These are phyloP conservation scores for Saprolegnia diclina DNA, from an alignment of 352 stramenopile species.

Conservation along the genomic window DNA sequence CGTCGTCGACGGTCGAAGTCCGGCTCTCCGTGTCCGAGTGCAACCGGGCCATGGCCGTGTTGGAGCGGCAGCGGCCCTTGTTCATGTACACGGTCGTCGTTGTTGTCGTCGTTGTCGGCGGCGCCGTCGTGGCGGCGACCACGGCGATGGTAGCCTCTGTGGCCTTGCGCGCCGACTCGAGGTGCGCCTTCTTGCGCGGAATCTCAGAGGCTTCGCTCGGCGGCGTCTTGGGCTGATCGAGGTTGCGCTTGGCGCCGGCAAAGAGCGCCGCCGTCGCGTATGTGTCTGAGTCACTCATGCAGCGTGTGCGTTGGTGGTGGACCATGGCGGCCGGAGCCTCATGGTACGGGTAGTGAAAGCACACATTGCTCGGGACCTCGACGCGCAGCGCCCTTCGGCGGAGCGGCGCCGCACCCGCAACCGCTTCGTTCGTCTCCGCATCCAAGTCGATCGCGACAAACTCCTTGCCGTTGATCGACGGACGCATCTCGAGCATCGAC, in stretches of 20 bases:
- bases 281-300: conserved; percentile 78
- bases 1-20: not conserved
- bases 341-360: conserved; percentile 17
- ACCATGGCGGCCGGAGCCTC: conserved; percentile 2
- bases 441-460: conserved; percentile 24
- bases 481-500: not conserved
- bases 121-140: not conserved
- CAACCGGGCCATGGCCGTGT: conserved; percentile 1
- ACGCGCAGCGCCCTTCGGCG: not conserved
- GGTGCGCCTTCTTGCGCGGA: conserved; percentile 6
- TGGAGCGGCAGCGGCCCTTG: conserved; percentile 6
- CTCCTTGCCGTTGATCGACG: conserved; percentile 16
- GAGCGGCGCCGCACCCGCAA: not conserved
- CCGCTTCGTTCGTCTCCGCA: conserved; percentile 5
- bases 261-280: conserved; percentile 38
- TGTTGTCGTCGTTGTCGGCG: not conserved
- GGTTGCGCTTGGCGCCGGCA: not conserved
- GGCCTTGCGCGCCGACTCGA: not conserved
- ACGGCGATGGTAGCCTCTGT: not conserved
- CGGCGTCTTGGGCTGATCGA: not conserved
- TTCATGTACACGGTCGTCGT: conserved; percentile 2
- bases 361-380: conserved; percentile 6
- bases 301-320: conserved; percentile 39
- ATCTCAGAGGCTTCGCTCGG: not conserved
- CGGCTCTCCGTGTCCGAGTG: conserved; percentile 5